Evolutionary conservation across 148 eudicot species (phyloP), one percentile per base, ranked within the genome.

Genomic region (Vaccinium myrtillus): DNA sequence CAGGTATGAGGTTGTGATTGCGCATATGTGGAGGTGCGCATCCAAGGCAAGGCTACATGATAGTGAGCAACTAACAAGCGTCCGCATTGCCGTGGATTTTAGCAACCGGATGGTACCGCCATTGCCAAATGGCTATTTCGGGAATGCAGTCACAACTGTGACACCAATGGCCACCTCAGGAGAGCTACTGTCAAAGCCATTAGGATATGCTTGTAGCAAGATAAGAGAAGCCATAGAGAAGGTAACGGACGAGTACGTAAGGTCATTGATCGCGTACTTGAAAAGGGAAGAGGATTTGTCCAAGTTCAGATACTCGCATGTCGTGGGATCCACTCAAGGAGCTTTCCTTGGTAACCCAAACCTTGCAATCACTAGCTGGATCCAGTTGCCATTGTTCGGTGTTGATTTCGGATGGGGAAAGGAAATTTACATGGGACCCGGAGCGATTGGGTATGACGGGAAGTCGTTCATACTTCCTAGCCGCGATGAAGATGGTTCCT

Each of bases 221-320:
- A 73, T 92, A 23, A 83, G 94, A 8, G 86, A 86, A 82, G 89
- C 87, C 0, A 85, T 85, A 0, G 53, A 81, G 27, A 79, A 79
- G 4, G 90, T 90, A 36, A 85, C 65, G 0, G 84, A 78, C 0
- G 89, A 88, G 1, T 88, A 88, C 16, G 56, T 92, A 1, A 25
- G 85, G 46, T 84, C 86, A 36, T 36, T 58, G 16, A 75, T 88
- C 5, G 83, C 89, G 19, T 88, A 84, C 87, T 70, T 89, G 39
- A 65, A 86, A 71, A 81, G 59, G 21, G 79, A 86, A 70, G 56
- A 63, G n/a, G 91, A 87, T 23, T 83, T 27, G 30, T 27, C 30
- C 30, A 27, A 27, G 30, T 27, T 27, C 30, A 27, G 30, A 27
- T 27, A 27, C 30, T 27, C 30, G 30, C 30, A 27, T 27, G 30